These are phyloP conservation scores for Seiridium cupressi DNA, from an alignment of 2,329 filamentous ascomycete species.

Conservation along the genomic window DNA sequence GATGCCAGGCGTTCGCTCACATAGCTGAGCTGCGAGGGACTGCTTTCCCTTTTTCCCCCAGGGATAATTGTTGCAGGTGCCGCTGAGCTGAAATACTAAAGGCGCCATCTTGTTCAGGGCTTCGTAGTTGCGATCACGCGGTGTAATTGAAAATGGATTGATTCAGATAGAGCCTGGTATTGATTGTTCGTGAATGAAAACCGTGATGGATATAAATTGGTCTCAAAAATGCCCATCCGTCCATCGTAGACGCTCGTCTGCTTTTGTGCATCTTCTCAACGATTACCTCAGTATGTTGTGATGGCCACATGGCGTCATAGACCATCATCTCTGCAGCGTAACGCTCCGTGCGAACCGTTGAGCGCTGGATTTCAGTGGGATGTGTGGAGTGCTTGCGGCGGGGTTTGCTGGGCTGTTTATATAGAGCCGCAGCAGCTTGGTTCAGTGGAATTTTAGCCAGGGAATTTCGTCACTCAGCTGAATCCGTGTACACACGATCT, in stretches of 20 bases:
- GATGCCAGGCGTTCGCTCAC: slow-evolving; percentile 61
- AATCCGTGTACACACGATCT: neutral
- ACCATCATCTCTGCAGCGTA: neutral
- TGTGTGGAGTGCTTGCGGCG: neutral
- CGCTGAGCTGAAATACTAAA: slow-evolving; percentile 43
- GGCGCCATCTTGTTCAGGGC: slow-evolving; percentile 17
- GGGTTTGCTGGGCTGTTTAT: neutral
- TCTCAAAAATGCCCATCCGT: neutral
- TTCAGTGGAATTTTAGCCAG: too few species aligned
- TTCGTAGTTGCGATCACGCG: too few species aligned
- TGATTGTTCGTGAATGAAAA: too few species aligned
- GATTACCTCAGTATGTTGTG: slow-evolving; percentile 1
- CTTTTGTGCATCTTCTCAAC: neutral
- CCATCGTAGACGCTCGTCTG: neutral
- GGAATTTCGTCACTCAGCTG: neutral
- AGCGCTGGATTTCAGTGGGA: neutral
- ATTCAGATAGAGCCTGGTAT: too few species aligned
- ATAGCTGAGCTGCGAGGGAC: slow-evolving; percentile 65
- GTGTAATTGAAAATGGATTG: too few species aligned
- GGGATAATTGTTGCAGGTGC: slow-evolving; percentile 57
- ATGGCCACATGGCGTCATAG: slow-evolving; percentile 10
- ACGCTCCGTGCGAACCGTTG: neutral
- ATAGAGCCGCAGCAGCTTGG: neutral
- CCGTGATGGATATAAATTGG: too few species aligned
- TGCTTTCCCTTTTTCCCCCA: slow-evolving; percentile 70